Conservation (phyloP, 202 grass and related monocot genomes). For the Eragrostis tef region DNA sequence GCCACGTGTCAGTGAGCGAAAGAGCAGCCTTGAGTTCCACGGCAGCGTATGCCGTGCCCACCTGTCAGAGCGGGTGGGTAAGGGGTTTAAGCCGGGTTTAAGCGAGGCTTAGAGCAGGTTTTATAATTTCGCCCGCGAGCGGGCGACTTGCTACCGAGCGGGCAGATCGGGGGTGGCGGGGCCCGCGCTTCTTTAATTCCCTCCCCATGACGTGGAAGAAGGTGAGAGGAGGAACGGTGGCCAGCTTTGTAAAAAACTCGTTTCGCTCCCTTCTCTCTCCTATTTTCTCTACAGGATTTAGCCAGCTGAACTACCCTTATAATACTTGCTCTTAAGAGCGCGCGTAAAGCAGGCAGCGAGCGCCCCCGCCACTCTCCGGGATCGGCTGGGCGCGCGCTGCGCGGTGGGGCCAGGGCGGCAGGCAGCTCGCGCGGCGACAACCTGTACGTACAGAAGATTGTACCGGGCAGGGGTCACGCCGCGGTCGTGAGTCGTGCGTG, state of each 20-base stretch:
- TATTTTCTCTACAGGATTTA: too few species aligned
- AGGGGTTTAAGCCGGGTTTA: neutral
- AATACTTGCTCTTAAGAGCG: too few species aligned
- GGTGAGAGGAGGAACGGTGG: too few species aligned
- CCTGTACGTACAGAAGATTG: neutral
- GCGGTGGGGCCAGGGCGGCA: neutral
- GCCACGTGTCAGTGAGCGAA: neutral
- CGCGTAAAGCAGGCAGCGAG: neutral
- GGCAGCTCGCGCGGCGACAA: neutral
- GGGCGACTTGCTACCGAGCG: too few species aligned
- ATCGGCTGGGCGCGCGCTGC: neutral
- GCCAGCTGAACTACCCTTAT: too few species aligned
- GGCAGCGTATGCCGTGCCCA: neutral
- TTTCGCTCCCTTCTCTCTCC: too few species aligned
- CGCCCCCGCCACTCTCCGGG: neutral
- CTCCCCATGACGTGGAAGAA: too few species aligned
- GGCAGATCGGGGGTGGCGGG: too few species aligned
- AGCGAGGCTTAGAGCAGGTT: too few species aligned
- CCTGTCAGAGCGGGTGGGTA: neutral
- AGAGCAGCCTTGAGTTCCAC: fast-evolving
- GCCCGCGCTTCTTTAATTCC: too few species aligned
- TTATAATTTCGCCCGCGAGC: too few species aligned
- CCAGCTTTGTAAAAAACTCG: too few species aligned
- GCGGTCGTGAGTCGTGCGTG: neutral
- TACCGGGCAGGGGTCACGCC: neutral